These are phyloP conservation scores for Buxus sempervirens DNA, from an alignment of 164 flowering plant species.

Conservation along the genomic window DNA sequence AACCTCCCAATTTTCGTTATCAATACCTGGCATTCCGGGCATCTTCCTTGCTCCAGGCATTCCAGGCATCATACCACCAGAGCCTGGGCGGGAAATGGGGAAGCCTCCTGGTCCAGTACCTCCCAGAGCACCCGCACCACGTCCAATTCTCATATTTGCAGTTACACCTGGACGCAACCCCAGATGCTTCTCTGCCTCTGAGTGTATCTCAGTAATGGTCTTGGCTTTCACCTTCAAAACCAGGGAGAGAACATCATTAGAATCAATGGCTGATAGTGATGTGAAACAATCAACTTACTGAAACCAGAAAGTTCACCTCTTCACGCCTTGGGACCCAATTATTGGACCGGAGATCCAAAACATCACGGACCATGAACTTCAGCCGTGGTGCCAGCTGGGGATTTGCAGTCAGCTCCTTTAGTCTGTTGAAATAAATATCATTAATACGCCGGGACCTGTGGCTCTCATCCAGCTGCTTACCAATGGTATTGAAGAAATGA, in stretches of 20 bases:
- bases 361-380: constrained; percentile 82
- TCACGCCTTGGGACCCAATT: constrained; percentile 93
- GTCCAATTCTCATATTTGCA: constrained; percentile 65
- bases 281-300: not conserved
- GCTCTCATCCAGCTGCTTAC: constrained; percentile 93
- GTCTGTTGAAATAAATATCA: constrained; percentile 65
- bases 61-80: constrained; percentile 98
- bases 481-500: constrained; percentile 87
- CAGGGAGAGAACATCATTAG: not conserved
- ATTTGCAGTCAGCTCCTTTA: constrained; percentile 66
- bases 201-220: constrained; percentile 89
- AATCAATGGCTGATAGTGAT: not conserved
- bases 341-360: constrained; percentile 74
- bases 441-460: constrained; percentile 63
- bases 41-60: constrained; percentile 89
- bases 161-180: constrained; percentile 90
- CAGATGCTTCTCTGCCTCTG: constrained; percentile 87
- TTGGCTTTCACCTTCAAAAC: constrained; percentile 75
- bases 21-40: constrained; percentile 91
- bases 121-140: constrained; percentile 40
- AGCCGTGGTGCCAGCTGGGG: constrained; percentile 70
- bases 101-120: constrained; percentile 57
- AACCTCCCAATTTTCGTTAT: constrained; percentile 88
- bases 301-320: constrained; percentile 46
- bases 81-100: constrained; percentile 66